phyloP scores from a whole-genome alignment of 345 rosid species.

The Clausena lansium region DNA sequence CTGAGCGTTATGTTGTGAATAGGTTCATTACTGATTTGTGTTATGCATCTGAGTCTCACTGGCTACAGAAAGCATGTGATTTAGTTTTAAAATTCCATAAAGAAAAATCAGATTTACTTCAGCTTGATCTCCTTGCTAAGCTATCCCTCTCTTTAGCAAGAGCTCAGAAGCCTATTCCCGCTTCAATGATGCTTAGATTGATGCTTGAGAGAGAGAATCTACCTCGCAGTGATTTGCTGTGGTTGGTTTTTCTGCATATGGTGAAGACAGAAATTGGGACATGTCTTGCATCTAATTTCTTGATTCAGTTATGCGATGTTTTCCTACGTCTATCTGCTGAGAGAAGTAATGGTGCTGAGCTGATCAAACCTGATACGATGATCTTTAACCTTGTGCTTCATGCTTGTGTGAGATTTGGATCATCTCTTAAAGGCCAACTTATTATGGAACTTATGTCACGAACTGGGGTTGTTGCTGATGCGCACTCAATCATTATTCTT shows the following conservation, averaged over 20 bases:
- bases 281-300: conserved; percentile 60
- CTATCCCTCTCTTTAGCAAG: conserved; percentile 64
- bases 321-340: conserved; percentile 14
- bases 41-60: conserved; percentile 56
- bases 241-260: conserved; percentile 61
- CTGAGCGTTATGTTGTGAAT: conserved; percentile 32
- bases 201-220: conserved; percentile 50
- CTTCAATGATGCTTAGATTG: conserved; percentile 50
- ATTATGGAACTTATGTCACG: conserved; percentile 68
- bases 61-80: conserved; percentile 57
- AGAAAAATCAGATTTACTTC: conserved; percentile 40
- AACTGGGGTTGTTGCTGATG: conserved; percentile 65
- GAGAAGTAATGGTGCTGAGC: conserved; percentile 27
- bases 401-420: conserved; percentile 69
- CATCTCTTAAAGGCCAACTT: conserved; percentile 68
- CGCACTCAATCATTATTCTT: conserved; percentile 52
- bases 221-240: conserved; percentile 34
- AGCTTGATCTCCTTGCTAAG: conserved; percentile 43
- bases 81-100: conserved; percentile 40
- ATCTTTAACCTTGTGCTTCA: conserved; percentile 73
- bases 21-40: conserved; percentile 55
- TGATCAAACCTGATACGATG: conserved; percentile 56
- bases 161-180: conserved; percentile 58
- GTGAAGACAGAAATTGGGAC: conserved; percentile 72
- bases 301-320: conserved; percentile 60